phyloP scores from a whole-genome alignment of 2,329 filamentous ascomycete genomes.

The Orbilia ellipsospora region DNA sequence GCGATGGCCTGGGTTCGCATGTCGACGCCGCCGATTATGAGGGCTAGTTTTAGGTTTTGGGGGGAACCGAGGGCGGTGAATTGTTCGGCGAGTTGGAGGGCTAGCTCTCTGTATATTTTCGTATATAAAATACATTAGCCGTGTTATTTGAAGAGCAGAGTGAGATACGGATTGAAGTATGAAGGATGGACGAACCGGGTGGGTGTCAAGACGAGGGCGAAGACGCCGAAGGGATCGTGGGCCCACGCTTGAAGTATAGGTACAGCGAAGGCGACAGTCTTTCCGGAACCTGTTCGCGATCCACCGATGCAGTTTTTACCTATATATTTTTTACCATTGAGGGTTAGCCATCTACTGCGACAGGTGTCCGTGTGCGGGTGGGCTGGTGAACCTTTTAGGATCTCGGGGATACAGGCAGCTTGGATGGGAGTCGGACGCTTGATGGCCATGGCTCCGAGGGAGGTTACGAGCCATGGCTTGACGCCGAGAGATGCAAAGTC shows the following conservation, averaged over 20 bases:
- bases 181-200: conserved; percentile 69
- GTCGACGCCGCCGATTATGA: conserved; percentile 93
- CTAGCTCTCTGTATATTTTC: conserved; percentile 74
- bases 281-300: conserved; percentile 93
- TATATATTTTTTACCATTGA: not conserved
- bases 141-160: no score
- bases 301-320: conserved; percentile 92
- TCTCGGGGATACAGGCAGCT: conserved; percentile 89
- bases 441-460: conserved; percentile 81
- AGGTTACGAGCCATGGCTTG: conserved; percentile 86
- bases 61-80: conserved; percentile 91
- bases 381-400: conserved; percentile 72
- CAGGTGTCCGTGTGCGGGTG: not conserved
- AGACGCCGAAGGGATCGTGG: conserved; percentile 90
- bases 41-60: conserved; percentile 83
- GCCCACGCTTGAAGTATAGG: conserved; percentile 95
- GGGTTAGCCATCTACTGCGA: not conserved
- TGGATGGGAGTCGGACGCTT: conserved; percentile 91
- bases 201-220: conserved; percentile 86
- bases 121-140: not conserved
- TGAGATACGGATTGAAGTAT: no score
- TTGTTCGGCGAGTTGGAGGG: conserved; percentile 95
- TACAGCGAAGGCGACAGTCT: conserved; percentile 94
- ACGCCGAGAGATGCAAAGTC: conserved; percentile 80
- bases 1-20: conserved; percentile 91